phyloP scores from a whole-genome alignment of 352 stramenopile genomes.

The Phytophthora lateralis region DNA sequence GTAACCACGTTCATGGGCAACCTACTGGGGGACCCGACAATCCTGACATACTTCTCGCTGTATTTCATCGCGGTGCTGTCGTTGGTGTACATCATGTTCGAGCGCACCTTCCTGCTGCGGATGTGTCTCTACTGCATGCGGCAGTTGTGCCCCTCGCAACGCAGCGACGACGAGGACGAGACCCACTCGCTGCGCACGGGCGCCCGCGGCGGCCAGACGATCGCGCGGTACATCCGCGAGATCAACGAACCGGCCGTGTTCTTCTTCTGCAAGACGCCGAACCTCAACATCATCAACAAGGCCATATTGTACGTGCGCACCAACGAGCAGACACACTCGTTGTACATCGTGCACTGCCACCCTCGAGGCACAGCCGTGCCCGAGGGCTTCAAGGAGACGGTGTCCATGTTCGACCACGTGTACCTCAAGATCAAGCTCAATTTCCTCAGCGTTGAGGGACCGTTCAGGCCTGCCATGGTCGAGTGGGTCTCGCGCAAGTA shows the following conservation, averaged over 20 bases:
- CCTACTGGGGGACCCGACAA: constrained; percentile 82
- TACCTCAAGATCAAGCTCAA: constrained; percentile 96
- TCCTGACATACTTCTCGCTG: constrained; percentile 90
- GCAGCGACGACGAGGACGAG: constrained; percentile 41
- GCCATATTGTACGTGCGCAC: constrained; percentile 95
- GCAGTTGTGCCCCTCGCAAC: constrained; percentile 74
- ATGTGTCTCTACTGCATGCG: constrained; percentile 83
- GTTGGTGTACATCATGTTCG: constrained; percentile 90
- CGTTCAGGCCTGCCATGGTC: constrained; percentile 90
- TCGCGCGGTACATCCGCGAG: constrained; percentile 80
- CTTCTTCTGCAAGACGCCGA: constrained; percentile 93
- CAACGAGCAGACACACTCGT: constrained; percentile 92
- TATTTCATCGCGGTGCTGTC: constrained; percentile 86
- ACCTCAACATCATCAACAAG: constrained; percentile 95
- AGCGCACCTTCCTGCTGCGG: constrained; percentile 86
- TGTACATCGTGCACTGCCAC: constrained; percentile 93
- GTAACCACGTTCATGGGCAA: constrained; percentile 86
- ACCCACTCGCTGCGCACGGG: constrained; percentile 71
- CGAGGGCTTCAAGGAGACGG: constrained; percentile 84
- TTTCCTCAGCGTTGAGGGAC: constrained; percentile 88
- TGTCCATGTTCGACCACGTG: constrained; percentile 92
- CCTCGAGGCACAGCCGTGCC: constrained; percentile 57
- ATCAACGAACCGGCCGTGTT: constrained; percentile 93
- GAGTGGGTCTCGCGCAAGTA: constrained; percentile 92
- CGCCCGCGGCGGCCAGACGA: constrained; percentile 83